A percentile compares a stretch with the other conserved stretches of the same genome.
Evolutionary conservation across 768 basidiomycete species (phyloP).

Genomic region (Lyophyllum atratum): DNA sequence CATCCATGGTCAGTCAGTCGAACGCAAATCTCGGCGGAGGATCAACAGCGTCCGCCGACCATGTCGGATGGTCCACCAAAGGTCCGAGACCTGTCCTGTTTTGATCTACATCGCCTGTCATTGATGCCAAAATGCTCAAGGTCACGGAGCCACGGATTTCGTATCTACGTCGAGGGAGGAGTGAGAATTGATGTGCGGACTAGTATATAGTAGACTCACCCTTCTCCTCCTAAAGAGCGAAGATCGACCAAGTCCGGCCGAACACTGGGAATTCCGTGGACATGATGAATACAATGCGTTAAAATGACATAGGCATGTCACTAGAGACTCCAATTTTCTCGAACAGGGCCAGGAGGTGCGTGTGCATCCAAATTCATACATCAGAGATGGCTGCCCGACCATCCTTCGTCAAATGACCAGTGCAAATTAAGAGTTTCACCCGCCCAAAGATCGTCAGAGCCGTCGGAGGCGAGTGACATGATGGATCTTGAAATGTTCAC

Average conservation of each 20-base stretch:
- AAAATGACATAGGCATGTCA: constrained; percentile 5
- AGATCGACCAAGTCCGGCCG: not conserved
- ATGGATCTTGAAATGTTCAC: too few species aligned
- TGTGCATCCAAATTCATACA: not conserved
- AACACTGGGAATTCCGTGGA: not conserved
- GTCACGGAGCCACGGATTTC: not conserved
- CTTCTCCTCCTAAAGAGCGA: not conserved
- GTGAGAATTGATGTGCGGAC: not conserved
- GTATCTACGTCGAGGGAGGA: not conserved
- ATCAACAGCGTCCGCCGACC: not conserved
- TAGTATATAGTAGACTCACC: not conserved
- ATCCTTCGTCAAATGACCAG: constrained; percentile 2
- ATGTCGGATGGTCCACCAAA: not conserved
- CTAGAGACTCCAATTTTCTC: not conserved
- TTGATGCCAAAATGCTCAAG: constrained; percentile 1
- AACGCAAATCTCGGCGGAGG: not conserved
- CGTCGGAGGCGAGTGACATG: too few species aligned
- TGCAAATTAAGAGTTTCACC: constrained; percentile 1
- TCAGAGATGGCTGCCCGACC: not conserved
- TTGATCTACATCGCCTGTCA: not conserved
- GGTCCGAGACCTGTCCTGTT: constrained; percentile 3
- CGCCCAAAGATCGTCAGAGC: too few species aligned
- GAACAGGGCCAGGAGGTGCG: constrained; percentile 1
- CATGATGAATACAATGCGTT: constrained; percentile 2
- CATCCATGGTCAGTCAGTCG: not conserved